These are phyloP conservation scores for Suaeda aralocaspica DNA, from an alignment of 148 eudicot species.

Conservation along the genomic window DNA sequence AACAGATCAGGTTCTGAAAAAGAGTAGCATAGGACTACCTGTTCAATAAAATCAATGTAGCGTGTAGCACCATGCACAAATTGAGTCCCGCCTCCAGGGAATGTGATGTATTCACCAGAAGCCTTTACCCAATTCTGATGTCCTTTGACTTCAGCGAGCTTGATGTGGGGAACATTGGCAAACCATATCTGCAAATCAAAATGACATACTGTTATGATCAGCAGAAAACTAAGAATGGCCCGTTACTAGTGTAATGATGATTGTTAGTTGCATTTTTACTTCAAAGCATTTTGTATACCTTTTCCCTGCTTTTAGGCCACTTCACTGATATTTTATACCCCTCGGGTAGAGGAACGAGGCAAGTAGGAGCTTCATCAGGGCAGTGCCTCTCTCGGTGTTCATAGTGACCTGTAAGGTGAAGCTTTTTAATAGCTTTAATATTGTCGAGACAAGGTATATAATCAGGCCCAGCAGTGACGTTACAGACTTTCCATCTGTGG, in stretches of 20 bases:
- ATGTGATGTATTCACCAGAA: constrained; percentile 55
- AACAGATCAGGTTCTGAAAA: not conserved
- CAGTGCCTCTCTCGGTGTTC: constrained; percentile 66
- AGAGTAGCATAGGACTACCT: constrained; percentile 24
- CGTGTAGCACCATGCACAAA: constrained; percentile 58
- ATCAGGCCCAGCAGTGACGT: constrained; percentile 67
- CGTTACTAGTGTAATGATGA: not conserved
- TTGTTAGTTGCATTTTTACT: not conserved
- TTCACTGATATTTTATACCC: constrained; percentile 51
- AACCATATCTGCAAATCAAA: constrained; percentile 49
- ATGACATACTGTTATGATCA: constrained; percentile 1
- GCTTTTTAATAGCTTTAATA: constrained; percentile 42
- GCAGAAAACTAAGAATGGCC: not conserved
- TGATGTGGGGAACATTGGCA: constrained; percentile 57
- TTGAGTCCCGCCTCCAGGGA: constrained; percentile 76
- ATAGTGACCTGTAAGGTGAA: constrained; percentile 45
- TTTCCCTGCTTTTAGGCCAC: constrained; percentile 69
- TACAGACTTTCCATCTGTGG: constrained; percentile 44
- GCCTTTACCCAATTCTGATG: constrained; percentile 75
- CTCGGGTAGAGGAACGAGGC: constrained; percentile 61
- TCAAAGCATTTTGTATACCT: constrained; percentile 34
- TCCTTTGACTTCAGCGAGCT: constrained; percentile 62
- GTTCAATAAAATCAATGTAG: constrained; percentile 54
- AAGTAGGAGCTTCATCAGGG: constrained; percentile 54
- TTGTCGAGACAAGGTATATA: constrained; percentile 83